phyloP scores from a whole-genome alignment of 306 rosid genomes.

The cucumber (Cucumis sativus) region Cucumber_9930_V3 NC_026658.2:2174501-2175000 shows the following conservation, averaged over 20 bases:
- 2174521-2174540: slow-evolving; percentile 8
- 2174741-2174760: neutral
- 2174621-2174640: neutral
- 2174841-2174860: neutral
- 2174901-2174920: too few relatives aligned
- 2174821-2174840: slow-evolving; percentile 1
- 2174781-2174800: neutral
- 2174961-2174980: too few relatives aligned
- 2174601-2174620: too few relatives aligned
- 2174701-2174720: slow-evolving; percentile 7
- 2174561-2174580: neutral
- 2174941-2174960: neutral
- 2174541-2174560: neutral
- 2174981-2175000: too few relatives aligned
- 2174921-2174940: neutral
- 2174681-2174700: slow-evolving; percentile 6
- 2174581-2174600: neutral
- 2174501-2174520: neutral
- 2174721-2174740: neutral
- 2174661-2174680: neutral
- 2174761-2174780: slow-evolving; percentile 9
- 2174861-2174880: neutral
- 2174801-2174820: neutral
- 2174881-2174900: too few relatives aligned
- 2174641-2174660: neutral